A percentile compares a stretch with the other conserved stretches of the same genome.
These are phyloP conservation scores for Sisymbrium irio DNA, from an alignment of 345 rosid species.

Conservation along the genomic window DNA sequence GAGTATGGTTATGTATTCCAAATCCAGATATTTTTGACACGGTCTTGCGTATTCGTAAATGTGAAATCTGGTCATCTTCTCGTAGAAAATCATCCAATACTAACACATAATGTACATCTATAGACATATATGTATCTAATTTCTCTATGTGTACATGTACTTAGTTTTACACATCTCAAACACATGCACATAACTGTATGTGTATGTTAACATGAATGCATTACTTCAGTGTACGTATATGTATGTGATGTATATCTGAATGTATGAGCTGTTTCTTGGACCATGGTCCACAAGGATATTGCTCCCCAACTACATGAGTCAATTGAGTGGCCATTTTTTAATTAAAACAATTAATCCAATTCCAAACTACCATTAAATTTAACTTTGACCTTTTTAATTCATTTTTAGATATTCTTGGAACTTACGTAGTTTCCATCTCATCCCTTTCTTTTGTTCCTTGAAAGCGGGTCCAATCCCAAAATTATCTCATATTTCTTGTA, in stretches of 20 bases:
- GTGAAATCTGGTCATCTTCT: slow-evolving; percentile 5
- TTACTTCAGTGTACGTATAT: slow-evolving; percentile 1
- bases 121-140: neutral
- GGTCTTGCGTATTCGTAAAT: neutral
- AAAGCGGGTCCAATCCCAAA: slow-evolving; percentile 27
- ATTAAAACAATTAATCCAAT: slow-evolving; percentile 21
- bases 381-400: slow-evolving; percentile 25
- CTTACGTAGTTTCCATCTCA: slow-evolving; percentile 31
- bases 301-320: slow-evolving; percentile 41
- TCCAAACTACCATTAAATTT: slow-evolving; percentile 29
- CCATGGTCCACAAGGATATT: slow-evolving; percentile 35
- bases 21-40: neutral
- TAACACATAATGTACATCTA: neutral
- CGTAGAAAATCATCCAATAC: neutral
- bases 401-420: slow-evolving; percentile 28
- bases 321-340: slow-evolving; percentile 17
- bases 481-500: neutral
- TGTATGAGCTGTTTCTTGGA: slow-evolving; percentile 40
- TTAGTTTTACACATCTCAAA: neutral
- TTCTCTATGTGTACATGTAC: neutral
- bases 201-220: slow-evolving; percentile 1
- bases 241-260: slow-evolving; percentile 14
- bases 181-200: neutral
- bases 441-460: slow-evolving; percentile 16
- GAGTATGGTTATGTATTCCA: neutral